Evolutionary conservation across 1,284 basidiomycete genomes (phyloP).

Genomic region (Waitea zeae): DNA sequence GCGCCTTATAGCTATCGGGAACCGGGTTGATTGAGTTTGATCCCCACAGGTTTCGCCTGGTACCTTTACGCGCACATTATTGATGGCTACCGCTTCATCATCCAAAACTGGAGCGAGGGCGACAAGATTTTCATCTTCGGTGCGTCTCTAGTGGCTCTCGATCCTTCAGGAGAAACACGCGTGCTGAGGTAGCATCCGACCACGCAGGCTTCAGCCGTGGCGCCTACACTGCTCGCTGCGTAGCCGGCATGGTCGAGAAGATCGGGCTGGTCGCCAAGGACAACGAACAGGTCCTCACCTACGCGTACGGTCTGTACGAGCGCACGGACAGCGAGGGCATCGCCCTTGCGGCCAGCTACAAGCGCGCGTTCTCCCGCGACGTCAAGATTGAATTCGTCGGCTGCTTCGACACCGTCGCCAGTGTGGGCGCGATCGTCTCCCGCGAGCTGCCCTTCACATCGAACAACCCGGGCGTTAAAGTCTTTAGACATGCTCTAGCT

Average conservation of each 20-base stretch:
- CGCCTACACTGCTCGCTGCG: conserved; percentile 58
- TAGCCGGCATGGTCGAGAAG: conserved; percentile 45
- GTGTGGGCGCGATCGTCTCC: conserved; percentile 40
- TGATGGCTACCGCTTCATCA: conserved; percentile 48
- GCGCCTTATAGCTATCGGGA: no score
- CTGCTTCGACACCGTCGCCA: conserved; percentile 54
- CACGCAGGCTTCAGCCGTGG: conserved; percentile 52
- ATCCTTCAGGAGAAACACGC: no score
- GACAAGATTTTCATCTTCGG: conserved; percentile 51
- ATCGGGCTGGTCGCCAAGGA: conserved; percentile 40
- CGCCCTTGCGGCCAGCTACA: conserved; percentile 36
- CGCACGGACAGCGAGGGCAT: conserved; percentile 19
- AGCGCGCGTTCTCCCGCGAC: conserved; percentile 40
- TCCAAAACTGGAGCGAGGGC: conserved; percentile 41
- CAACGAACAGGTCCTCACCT: conserved; percentile 41
- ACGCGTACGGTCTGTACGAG: conserved; percentile 50
- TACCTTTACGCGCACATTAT: conserved; percentile 47
- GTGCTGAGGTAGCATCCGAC: no score
- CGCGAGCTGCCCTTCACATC: conserved; percentile 42
- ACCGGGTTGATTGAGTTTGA: no score
- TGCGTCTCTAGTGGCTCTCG: conserved; percentile 10
- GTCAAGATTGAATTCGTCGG: conserved; percentile 49
- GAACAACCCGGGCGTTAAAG: conserved; percentile 35
- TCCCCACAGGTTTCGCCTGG: no score
- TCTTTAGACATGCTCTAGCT: conserved; percentile 46